Conservation (phyloP, 1,139 yeast genomes). For the Magnusiomyces suaveolens region DNA sequence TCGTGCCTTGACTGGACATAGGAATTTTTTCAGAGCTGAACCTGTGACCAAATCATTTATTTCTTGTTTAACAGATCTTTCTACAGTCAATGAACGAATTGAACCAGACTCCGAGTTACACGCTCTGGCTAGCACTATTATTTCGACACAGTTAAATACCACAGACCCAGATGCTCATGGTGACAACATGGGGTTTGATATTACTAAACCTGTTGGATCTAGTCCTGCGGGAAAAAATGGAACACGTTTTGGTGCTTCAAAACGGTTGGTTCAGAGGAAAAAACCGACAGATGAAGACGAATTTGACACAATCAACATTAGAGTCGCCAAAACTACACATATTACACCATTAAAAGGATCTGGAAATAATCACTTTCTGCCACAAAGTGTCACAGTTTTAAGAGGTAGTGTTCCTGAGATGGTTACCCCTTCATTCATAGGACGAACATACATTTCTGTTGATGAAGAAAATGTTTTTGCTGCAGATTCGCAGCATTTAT, state of each 20-base stretch:
- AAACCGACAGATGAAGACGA: not conserved
- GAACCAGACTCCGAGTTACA: not conserved
- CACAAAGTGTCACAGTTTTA: not conserved
- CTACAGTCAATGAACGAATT: not conserved
- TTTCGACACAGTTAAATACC: not conserved
- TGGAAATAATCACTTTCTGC: not conserved
- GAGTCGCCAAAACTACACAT: not conserved
- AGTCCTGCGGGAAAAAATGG: not conserved
- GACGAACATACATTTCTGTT: not conserved
- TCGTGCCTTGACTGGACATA: not conserved
- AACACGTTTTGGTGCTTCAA: not conserved
- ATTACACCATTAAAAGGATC: not conserved
- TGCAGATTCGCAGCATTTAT: too few species aligned
- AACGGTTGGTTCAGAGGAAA: not conserved
- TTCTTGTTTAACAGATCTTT: not conserved
- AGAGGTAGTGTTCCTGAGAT: not conserved
- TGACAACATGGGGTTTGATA: too few species aligned
- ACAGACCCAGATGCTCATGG: not conserved
- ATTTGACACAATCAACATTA: not conserved
- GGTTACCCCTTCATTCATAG: not conserved
- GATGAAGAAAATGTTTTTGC: not conserved
- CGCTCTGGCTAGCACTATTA: not conserved
- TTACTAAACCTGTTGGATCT: not conserved
- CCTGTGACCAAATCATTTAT: not conserved
- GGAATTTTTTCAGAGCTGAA: not conserved